Conservation (phyloP, 2,329 filamentous ascomycete species). For the Acrodontium crateriforme region DNA sequence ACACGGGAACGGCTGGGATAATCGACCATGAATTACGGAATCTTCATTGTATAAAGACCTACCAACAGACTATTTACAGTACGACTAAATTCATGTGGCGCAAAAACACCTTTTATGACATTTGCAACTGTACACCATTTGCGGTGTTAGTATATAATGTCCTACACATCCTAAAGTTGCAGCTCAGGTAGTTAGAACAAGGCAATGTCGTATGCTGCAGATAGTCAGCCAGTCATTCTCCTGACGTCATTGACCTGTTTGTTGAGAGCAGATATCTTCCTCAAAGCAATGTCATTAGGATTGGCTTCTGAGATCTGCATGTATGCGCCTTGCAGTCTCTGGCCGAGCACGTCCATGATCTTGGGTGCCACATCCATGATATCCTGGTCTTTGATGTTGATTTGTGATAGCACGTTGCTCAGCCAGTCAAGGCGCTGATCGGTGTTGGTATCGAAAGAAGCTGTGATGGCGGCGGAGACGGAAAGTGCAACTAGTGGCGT, state of each 20-base stretch:
- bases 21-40: too few species aligned
- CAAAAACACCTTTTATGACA: too few species aligned
- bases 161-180: too few species aligned
- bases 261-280: conserved; percentile 16
- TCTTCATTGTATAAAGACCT: too few species aligned
- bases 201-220: conserved; percentile 1
- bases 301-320: conserved; percentile 41
- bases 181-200: too few species aligned
- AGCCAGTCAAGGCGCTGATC: conserved; percentile 46
- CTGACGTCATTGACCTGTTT: conserved; percentile 15
- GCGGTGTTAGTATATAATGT: too few species aligned
- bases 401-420: conserved; percentile 38
- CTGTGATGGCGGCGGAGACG: conserved; percentile 48
- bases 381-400: conserved; percentile 34
- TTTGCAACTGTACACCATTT: too few species aligned
- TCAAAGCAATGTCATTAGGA: conserved; percentile 33
- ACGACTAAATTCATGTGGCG: too few species aligned
- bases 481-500: conserved; percentile 46
- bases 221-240: conserved; percentile 7
- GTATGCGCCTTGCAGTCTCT: conserved; percentile 43
- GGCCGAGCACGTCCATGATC: conserved; percentile 46
- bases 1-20: too few species aligned
- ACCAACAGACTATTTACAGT: too few species aligned
- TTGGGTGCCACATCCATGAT: conserved; percentile 42
- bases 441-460: conserved; percentile 39